Evolutionary conservation across 2,329 filamentous ascomycete genomes (phyloP), one percentile per base, ranked within the genome.

Genomic region (Penicillium expansum): DNA sequence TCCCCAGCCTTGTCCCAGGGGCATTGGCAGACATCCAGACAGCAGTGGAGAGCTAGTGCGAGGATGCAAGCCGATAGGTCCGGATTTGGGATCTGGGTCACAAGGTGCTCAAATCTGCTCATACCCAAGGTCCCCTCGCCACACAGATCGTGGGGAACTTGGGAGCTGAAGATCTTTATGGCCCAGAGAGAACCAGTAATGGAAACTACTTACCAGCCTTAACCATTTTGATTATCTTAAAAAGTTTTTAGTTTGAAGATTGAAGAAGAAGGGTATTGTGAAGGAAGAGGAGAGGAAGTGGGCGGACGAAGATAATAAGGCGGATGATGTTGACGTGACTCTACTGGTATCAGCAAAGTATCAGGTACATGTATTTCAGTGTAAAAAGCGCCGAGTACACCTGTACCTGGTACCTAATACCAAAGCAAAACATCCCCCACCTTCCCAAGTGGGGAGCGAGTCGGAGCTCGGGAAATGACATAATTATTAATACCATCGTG

Each of bases 161-260:
- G 49, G 39, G 54, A 37, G 35, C 37, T 51, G 38, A 52, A 37
- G 47, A 32, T 9, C 41, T 42, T 39, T 58, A 45, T 48, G 33
- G 61, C 60, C 57, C 60, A 62, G 59, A 59, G 59, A 54, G 41
- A 49, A 67, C 65, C 61, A 64, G 55, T 56, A 52, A 59, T 42
- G 59, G 29, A 53, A 49, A 49, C 24, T 33, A 85, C 89, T 75
- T 86, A 96, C 91, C 91, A 82, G 93, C 92, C 86, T 96, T 97
- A 84, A 97, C 92, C 92, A 97, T 97, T 87, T 87, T 96, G 89
- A 81, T 80, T 81, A 80, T 81, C 78, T 74, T 59, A 67, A 62
- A 55, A 48, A 45, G 35, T 42, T 59, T 24, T 67, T 67, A 42
- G 52, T 58, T 60, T 57, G 60, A 47, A 50, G 48, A 37, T 47